phyloP scores from a whole-genome alignment of 352 stramenopile species.

The Phytophthora hibernalis region DNA sequence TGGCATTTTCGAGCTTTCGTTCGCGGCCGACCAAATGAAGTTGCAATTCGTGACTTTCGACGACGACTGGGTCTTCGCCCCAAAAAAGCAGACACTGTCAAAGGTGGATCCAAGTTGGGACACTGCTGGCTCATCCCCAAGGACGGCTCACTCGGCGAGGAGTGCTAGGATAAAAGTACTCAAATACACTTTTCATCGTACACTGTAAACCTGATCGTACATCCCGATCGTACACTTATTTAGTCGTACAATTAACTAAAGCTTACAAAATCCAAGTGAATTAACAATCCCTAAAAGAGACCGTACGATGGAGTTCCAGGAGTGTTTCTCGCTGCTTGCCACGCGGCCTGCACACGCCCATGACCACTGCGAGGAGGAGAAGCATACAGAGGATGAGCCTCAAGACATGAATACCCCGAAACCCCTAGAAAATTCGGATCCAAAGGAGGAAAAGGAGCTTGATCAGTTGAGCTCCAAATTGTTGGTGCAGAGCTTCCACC shows the following conservation, averaged over 20 bases:
- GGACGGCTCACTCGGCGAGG: slow-evolving; percentile 58
- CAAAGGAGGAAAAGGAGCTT: slow-evolving; percentile 5
- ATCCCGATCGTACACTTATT: neutral
- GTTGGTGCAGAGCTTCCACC: slow-evolving; percentile 56
- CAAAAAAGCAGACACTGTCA: slow-evolving; percentile 45
- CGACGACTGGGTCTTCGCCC: slow-evolving; percentile 63
- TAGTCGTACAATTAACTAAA: neutral
- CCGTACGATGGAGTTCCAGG: slow-evolving; percentile 67
- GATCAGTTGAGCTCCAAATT: slow-evolving; percentile 13
- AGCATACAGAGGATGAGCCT: slow-evolving; percentile 5
- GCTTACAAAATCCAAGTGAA: neutral
- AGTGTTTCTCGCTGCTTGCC: slow-evolving; percentile 71
- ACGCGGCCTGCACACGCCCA: slow-evolving; percentile 64
- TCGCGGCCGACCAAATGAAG: slow-evolving; percentile 59
- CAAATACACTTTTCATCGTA: slow-evolving; percentile 10
- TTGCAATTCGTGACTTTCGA: slow-evolving; percentile 79
- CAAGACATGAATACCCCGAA: neutral
- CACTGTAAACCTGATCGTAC: neutral
- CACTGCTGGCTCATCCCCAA: slow-evolving; percentile 80
- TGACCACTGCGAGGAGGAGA: slow-evolving; percentile 59
- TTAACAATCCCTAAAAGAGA: neutral
- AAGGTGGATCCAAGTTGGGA: slow-evolving; percentile 51
- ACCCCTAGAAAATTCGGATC: neutral
- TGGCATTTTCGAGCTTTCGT: slow-evolving; percentile 78
- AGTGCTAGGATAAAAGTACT: slow-evolving; percentile 8